Percentiles rank a stretch among this genome's conserved stretches.
phyloP scores from a whole-genome alignment of 2,329 filamentous ascomycete genomes.

The Penicillium sp. region DNA sequence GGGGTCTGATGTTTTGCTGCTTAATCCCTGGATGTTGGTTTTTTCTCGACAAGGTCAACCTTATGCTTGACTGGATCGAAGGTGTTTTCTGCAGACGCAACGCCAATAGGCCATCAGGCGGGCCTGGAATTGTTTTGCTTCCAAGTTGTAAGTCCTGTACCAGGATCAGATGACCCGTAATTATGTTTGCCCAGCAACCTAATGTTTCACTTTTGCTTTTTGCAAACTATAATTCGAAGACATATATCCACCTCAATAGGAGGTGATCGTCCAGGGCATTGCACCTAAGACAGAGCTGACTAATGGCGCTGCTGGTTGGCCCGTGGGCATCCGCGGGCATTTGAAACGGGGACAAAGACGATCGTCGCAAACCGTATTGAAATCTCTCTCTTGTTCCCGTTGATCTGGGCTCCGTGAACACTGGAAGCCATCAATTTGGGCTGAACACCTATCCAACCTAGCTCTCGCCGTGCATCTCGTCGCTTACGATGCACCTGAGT shows the following conservation, averaged over 20 bases:
- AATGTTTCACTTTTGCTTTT: not conserved
- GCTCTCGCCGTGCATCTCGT: not conserved
- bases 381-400: not conserved
- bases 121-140: not conserved
- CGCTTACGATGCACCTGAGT: slow-evolving; percentile 18
- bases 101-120: not conserved
- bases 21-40: not conserved
- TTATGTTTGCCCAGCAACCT: not conserved
- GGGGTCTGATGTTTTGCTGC: not conserved
- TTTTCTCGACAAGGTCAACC: too few species aligned
- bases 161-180: not conserved
- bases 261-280: not conserved
- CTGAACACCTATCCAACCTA: not conserved
- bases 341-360: not conserved
- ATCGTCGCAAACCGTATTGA: not conserved
- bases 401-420: not conserved
- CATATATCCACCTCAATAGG: not conserved
- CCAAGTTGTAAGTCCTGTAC: too few species aligned
- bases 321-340: not conserved
- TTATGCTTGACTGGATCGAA: not conserved
- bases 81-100: not conserved
- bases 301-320: not conserved
- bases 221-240: too few species aligned
- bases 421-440: not conserved
- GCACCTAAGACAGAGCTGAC: not conserved